These are phyloP conservation scores for Aureobasidium sp. DNA, from an alignment of 2,329 filamentous ascomycete genomes.

Conservation along the genomic window DNA sequence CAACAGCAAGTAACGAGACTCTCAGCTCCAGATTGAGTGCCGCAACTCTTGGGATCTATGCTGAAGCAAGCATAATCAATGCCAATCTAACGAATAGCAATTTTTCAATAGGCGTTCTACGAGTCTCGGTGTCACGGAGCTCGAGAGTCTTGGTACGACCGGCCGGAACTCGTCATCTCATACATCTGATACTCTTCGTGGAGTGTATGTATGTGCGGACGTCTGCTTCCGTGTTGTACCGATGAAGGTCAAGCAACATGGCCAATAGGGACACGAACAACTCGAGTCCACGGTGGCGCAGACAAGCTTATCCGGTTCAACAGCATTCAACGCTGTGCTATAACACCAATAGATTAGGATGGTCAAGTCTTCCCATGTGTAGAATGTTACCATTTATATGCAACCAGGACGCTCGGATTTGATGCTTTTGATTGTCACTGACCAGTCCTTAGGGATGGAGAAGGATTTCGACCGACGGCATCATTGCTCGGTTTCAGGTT, in stretches of 20 bases:
- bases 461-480: neutral
- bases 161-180: neutral
- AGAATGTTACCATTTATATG: neutral
- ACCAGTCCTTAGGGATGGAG: neutral
- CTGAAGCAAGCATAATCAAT: neutral
- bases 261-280: neutral
- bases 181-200: neutral
- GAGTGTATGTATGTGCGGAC: neutral
- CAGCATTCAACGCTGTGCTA: slow-evolving; percentile 1
- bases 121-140: neutral
- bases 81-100: neutral
- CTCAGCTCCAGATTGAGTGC: neutral
- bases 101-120: neutral
- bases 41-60: neutral
- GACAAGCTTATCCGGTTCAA: slow-evolving; percentile 3
- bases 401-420: neutral
- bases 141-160: neutral
- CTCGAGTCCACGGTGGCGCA: slow-evolving; percentile 5
- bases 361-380: neutral
- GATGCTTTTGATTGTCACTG: neutral
- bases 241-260: neutral
- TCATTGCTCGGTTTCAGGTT: neutral
- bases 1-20: too few species aligned
- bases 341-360: neutral
- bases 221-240: neutral